A percentile compares a stretch with the other conserved stretches of the same genome.
These are phyloP conservation scores for Colletotrichum brevisporum DNA, from an alignment of 2,329 filamentous ascomycete species.

Conservation along the genomic window DNA sequence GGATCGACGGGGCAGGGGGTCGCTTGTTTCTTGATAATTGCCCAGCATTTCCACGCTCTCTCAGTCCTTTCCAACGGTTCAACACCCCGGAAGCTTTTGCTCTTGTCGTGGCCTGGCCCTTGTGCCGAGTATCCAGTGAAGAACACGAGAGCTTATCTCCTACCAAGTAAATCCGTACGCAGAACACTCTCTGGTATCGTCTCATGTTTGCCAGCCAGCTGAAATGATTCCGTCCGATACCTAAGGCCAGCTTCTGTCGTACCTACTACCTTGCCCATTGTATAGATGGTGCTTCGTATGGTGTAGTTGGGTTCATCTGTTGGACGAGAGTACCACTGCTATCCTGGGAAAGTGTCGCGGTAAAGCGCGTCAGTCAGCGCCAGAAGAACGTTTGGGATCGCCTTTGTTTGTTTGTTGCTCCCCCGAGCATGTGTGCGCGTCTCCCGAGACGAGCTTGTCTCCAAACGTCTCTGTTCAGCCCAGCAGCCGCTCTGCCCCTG, in stretches of 20 bases:
- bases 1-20: slow-evolving; percentile 35
- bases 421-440: slow-evolving; percentile 25
- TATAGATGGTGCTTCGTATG: no score
- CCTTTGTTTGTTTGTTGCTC: slow-evolving; percentile 24
- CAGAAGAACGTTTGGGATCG: neutral
- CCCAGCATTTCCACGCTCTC: slow-evolving; percentile 19
- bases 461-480: slow-evolving; percentile 22
- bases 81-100: slow-evolving; percentile 29
- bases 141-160: no score
- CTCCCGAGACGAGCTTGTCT: slow-evolving; percentile 33
- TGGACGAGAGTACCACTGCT: no score
- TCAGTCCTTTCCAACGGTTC: slow-evolving; percentile 17
- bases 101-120: neutral
- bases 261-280: no score
- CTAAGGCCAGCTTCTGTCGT: no score
- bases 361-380: neutral
- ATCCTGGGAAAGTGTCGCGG: no score
- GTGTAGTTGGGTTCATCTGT: no score
- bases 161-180: no score
- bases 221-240: no score
- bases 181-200: no score
- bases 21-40: slow-evolving; percentile 37
- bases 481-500: slow-evolving; percentile 33
- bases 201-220: no score
- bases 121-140: no score